Conservation (phyloP, 2,329 filamentous ascomycete genomes). For the Apiospora kogelbergensis region DNA sequence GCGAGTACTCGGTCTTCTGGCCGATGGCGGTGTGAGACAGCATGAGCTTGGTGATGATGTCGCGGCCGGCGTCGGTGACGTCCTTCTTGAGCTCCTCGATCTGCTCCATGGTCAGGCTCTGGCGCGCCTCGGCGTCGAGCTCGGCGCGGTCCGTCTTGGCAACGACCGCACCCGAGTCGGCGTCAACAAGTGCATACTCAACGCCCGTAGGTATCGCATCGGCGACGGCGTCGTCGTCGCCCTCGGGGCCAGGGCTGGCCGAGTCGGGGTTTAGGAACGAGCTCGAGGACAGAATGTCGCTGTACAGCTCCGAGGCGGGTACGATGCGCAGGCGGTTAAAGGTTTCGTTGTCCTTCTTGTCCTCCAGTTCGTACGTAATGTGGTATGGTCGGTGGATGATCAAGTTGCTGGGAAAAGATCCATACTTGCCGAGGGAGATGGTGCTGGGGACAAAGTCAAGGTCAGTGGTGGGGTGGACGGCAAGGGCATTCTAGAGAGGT, state of each 20-base stretch:
- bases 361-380: slow-evolving; percentile 85
- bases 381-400: slow-evolving; percentile 90
- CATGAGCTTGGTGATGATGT: slow-evolving; percentile 90
- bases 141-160: slow-evolving; percentile 59
- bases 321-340: slow-evolving; percentile 76
- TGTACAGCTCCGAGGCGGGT: slow-evolving; percentile 77
- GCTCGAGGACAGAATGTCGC: slow-evolving; percentile 64
- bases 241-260: slow-evolving; percentile 37
- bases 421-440: slow-evolving; percentile 90
- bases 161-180: slow-evolving; percentile 47
- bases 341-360: slow-evolving; percentile 63
- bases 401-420: slow-evolving; percentile 83
- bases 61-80: slow-evolving; percentile 76
- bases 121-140: slow-evolving; percentile 63
- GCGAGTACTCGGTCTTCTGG: slow-evolving; percentile 89
- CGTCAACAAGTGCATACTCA: slow-evolving; percentile 46
- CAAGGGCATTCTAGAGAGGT: slow-evolving; percentile 15
- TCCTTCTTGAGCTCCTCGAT: slow-evolving; percentile 75
- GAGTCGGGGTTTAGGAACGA: slow-evolving; percentile 31
- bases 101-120: slow-evolving; percentile 74
- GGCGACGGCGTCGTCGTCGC: slow-evolving; percentile 41
- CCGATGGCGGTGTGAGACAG: slow-evolving; percentile 86
- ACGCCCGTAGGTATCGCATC: slow-evolving; percentile 44
- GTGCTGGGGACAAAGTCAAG: slow-evolving; percentile 52
- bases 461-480: slow-evolving; percentile 14